These are phyloP conservation scores for Cryptosporidium tyzzeri DNA, from an alignment of 169 alveolate species.

Conservation along the genomic window DNA sequence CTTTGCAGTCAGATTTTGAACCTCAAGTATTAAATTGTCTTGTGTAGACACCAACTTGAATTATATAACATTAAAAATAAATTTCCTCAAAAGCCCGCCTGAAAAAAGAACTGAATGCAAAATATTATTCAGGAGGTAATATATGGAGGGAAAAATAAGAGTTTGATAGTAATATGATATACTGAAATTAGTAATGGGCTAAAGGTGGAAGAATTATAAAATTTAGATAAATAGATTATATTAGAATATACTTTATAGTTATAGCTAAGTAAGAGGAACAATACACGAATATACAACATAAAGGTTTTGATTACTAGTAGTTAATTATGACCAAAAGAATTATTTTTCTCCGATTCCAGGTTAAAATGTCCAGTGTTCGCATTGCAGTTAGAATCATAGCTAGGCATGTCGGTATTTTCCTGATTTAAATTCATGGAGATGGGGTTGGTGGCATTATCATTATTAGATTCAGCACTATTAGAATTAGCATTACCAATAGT, in stretches of 20 bases:
- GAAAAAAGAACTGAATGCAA: background rate
- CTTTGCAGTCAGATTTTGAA: background rate
- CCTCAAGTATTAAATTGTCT: constrained; percentile 21
- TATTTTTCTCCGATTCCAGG: background rate
- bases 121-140: background rate
- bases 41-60: constrained; percentile 61
- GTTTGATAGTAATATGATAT: background rate
- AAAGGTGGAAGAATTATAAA: background rate
- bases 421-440: constrained; percentile 6
- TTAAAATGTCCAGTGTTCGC: constrained; percentile 5
- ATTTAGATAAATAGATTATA: background rate
- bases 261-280: constrained; percentile 13
- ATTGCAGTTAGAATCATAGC: background rate
- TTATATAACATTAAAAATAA: background rate
- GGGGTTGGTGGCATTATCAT: background rate
- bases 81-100: constrained; percentile 57
- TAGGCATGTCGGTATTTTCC: background rate
- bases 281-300: background rate
- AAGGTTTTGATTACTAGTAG: background rate
- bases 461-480: constrained; percentile 23
- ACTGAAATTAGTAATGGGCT: background rate
- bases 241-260: constrained; percentile 16
- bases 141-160: background rate
- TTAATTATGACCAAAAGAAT: background rate
- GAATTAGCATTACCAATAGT: constrained; percentile 35